Evolutionary conservation across 2,329 filamentous ascomycete genomes (phyloP), one percentile per base, ranked within the genome.

Genomic region (Amauroascus niger): DNA sequence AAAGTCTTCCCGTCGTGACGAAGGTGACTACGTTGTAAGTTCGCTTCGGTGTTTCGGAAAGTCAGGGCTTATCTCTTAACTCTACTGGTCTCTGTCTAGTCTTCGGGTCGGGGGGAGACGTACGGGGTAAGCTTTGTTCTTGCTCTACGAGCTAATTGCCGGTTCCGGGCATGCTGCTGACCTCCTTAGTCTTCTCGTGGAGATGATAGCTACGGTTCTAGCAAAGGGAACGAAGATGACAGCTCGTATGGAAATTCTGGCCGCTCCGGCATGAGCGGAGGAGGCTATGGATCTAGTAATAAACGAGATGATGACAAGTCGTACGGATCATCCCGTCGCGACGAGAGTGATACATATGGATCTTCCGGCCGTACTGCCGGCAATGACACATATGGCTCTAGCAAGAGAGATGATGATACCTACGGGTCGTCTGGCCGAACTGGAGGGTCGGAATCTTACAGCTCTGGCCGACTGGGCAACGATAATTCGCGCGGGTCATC

Each of bases 151-250:
- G 8, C 16, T 16, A 16, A 18, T 18, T 44, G 30, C 16, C 14
- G n/a, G 44, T 26, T 33, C 26, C 22, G 16, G 45, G 28, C 35
- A 13, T 18, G 13, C 16, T 24, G 40, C 50, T 39, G 37, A 46
- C 41, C 2, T 11, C n/a, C 22, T 35, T 26, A 52, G 49, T n/a
- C 39, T 3, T 52, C 49, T 26, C 22, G 49, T 16, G 16, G n/a
- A 20, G 49, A 51, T 44, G 48, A 43, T 30, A 47, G 18, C 33
- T 55, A 55, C 24, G 53, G 53, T 11, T 55, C 54, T 16, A 49
- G 9, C 46, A 49, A 16, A 14, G 41, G 46, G 30, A 49, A 24
- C 13, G 18, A 35, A 20, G 46, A 39, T 24, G 48, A 52, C 30
- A 33, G 35, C 32, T 32, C 52, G 18, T 54, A 54, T 20, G 52